Conservation (phyloP, 2,329 filamentous ascomycete species). For the Ploettnerulaceae sp. region DNA sequence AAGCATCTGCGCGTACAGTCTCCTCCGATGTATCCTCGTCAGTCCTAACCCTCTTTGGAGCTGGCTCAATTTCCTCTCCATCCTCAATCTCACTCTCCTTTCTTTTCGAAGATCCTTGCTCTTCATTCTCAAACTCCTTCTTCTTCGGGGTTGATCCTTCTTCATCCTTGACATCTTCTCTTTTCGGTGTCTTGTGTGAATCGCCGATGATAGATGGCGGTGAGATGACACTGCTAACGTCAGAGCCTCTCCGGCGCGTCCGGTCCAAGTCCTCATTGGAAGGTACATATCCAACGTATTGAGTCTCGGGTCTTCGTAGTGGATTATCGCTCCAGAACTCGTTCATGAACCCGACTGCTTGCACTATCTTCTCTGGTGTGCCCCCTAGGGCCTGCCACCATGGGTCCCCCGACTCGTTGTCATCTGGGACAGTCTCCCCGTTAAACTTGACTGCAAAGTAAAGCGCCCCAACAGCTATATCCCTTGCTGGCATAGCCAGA, state of each 20-base stretch:
- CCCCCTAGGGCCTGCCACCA: slow-evolving; percentile 86
- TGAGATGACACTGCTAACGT: slow-evolving; percentile 17
- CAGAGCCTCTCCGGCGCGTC: slow-evolving; percentile 24
- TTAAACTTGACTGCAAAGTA: slow-evolving; percentile 81
- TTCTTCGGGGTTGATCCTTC: not conserved
- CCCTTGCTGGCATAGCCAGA: slow-evolving; percentile 70
- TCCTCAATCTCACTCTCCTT: slow-evolving; percentile 4
- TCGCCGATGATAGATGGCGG: slow-evolving; percentile 1
- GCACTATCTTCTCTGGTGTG: slow-evolving; percentile 62
- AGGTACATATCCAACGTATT: slow-evolving; percentile 25
- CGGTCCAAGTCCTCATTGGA: slow-evolving; percentile 28
- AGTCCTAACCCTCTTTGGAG: slow-evolving; percentile 4
- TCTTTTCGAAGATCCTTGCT: not conserved
- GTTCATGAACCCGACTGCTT: slow-evolving; percentile 72
- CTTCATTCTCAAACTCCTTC: slow-evolving; percentile 2
- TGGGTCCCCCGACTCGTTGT: slow-evolving; percentile 61
- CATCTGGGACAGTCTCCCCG: slow-evolving; percentile 66
- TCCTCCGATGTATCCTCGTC: slow-evolving; percentile 4
- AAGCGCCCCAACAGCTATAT: slow-evolving; percentile 78
- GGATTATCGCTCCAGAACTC: slow-evolving; percentile 63
- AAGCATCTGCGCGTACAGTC: not conserved
- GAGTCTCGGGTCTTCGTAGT: slow-evolving; percentile 38
- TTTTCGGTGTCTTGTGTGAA: not conserved
- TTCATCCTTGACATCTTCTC: not conserved
- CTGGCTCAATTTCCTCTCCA: slow-evolving; percentile 2